phyloP scores from a whole-genome alignment of 2,329 filamentous ascomycete genomes.

The Talaromyces sp. region DNA sequence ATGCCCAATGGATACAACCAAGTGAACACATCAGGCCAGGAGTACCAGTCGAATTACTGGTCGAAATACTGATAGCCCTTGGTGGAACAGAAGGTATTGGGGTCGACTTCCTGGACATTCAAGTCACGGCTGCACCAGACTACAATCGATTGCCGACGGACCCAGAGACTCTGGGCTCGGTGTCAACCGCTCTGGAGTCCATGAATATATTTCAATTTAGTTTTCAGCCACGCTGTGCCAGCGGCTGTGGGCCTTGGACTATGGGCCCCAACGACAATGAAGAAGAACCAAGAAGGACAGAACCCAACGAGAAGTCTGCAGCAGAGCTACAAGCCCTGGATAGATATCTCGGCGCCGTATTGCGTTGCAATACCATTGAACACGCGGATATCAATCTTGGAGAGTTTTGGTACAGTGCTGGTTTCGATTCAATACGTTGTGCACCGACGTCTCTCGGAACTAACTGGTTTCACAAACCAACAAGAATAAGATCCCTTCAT shows the following conservation, averaged over 20 bases:
- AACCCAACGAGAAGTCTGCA: background rate
- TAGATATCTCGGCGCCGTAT: background rate
- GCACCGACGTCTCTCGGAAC: background rate
- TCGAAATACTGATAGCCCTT: conserved; percentile 8
- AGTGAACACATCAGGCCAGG: background rate
- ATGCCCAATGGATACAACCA: conserved; percentile 6
- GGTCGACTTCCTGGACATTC: background rate
- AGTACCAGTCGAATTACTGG: background rate
- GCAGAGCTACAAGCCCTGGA: conserved; percentile 2
- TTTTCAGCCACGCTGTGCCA: background rate
- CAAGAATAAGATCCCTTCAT: background rate
- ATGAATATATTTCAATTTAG: background rate
- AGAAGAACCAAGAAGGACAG: background rate
- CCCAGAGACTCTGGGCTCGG: background rate
- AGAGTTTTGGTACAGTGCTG: conserved; percentile 4
- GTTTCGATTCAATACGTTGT: background rate
- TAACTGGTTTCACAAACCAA: background rate
- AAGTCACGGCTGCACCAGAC: conserved; percentile 7
- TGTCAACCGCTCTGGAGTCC: background rate
- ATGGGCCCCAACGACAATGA: background rate
- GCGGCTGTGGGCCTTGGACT: background rate
- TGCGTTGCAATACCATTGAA: background rate
- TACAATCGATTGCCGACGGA: background rate
- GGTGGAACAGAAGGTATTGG: background rate
- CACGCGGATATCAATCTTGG: background rate